phyloP scores from a whole-genome alignment of 2,329 filamentous ascomycete genomes.

The Sarocladium strictum region DNA sequence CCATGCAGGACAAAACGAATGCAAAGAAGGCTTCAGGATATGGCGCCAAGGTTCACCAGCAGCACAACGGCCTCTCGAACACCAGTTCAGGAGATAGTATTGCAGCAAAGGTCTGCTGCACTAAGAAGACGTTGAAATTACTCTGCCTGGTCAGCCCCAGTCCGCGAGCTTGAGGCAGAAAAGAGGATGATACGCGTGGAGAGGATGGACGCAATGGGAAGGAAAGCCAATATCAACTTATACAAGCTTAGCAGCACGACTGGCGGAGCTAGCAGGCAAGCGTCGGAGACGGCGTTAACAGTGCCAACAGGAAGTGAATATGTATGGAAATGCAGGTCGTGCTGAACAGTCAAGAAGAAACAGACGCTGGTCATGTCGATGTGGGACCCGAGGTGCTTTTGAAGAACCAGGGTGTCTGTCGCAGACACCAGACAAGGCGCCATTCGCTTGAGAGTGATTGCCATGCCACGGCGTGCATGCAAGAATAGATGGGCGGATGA shows the following conservation, averaged over 20 bases:
- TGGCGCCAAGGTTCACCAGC: not conserved
- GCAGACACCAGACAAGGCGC: not conserved
- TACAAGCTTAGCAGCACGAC: not conserved
- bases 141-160: too few species aligned
- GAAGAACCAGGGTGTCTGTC: slow-evolving; percentile 8
- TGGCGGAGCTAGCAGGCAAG: not conserved
- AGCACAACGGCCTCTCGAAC: not conserved
- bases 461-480: slow-evolving; percentile 6
- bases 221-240: slow-evolving; percentile 5
- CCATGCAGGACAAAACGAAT: not conserved
- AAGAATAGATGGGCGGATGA: slow-evolving; percentile 8
- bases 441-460: slow-evolving; percentile 9
- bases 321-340: not conserved
- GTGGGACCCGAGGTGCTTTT: slow-evolving; percentile 8
- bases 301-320: not conserved
- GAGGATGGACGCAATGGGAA: not conserved
- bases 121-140: not conserved
- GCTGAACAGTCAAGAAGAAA: not conserved
- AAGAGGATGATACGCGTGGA: not conserved
- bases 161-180: not conserved
- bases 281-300: not conserved
- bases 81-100: not conserved
- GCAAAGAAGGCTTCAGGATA: not conserved
- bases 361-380: not conserved
- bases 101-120: not conserved